A percentile compares a stretch with the other conserved stretches of the same genome.
These are phyloP conservation scores for Novymonas esmeraldas DNA, from an alignment of 208 protist genomes.

Conservation along the genomic window DNA sequence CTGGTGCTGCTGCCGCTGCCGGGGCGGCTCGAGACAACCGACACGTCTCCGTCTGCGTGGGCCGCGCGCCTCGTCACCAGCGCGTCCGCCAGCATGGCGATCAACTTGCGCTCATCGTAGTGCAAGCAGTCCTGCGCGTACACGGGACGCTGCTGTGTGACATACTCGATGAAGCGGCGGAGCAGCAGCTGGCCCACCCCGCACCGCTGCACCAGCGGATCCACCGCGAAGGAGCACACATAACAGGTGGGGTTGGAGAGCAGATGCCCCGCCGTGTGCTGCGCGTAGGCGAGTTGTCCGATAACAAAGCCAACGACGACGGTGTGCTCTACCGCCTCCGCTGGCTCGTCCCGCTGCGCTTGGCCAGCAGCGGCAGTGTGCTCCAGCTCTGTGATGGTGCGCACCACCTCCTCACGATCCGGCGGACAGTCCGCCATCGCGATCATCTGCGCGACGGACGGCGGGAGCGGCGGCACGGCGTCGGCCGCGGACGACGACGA, in stretches of 20 bases:
- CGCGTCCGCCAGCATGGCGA: conserved; percentile 26
- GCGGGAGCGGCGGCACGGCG: background rate
- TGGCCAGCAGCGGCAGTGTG: conserved; percentile 20
- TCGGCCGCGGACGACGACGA: background rate
- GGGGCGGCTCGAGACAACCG: too few species aligned
- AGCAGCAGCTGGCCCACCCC: conserved; percentile 71
- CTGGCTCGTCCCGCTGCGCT: too few species aligned
- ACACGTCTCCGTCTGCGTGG: too few species aligned
- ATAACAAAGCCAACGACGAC: conserved; percentile 68
- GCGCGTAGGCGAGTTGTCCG: conserved; percentile 56
- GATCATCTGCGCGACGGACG: conserved; percentile 16
- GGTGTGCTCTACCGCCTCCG: conserved; percentile 20
- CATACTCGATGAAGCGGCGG: conserved; percentile 51
- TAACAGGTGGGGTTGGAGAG: conserved; percentile 72
- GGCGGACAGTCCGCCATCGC: conserved; percentile 12
- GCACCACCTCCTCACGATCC: conserved; percentile 14
- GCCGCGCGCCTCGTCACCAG: conserved; percentile 25
- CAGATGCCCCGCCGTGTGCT: conserved; percentile 38
- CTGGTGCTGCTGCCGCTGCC: too few species aligned
- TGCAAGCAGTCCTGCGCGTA: conserved; percentile 58
- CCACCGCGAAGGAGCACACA: conserved; percentile 71
- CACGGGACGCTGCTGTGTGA: conserved; percentile 53
- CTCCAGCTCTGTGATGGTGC: conserved; percentile 30
- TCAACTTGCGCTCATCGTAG: conserved; percentile 40
- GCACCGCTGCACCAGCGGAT: conserved; percentile 43